Percentiles rank a stretch among this genome's conserved stretches.
These are phyloP conservation scores for Trichophyton benhamiae DNA, from an alignment of 2,329 filamentous ascomycete genomes.

Conservation along the genomic window DNA sequence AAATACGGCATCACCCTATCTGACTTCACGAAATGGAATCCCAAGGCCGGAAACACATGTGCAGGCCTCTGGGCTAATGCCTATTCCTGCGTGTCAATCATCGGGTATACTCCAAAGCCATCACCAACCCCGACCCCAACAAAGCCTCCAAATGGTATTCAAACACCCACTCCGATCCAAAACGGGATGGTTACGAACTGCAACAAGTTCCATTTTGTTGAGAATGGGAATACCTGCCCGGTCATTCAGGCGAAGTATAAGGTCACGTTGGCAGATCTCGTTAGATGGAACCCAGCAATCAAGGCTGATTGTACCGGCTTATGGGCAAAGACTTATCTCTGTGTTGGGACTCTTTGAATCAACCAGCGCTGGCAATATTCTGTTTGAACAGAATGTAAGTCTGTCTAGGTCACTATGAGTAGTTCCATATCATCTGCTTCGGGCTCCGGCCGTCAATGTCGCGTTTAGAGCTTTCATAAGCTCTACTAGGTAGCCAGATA, in stretches of 20 bases:
- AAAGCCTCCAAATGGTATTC: neutral
- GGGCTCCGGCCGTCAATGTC: too few species aligned
- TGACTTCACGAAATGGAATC: slow-evolving; percentile 18
- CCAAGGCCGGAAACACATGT: slow-evolving; percentile 15
- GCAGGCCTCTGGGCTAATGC: neutral
- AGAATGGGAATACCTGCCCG: neutral
- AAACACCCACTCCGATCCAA: neutral
- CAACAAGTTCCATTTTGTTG: neutral
- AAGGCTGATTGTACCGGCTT: neutral
- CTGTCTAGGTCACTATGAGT: too few species aligned
- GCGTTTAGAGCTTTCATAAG: too few species aligned
- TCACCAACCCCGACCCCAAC: neutral
- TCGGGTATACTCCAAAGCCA: neutral
- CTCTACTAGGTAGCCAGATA: too few species aligned
- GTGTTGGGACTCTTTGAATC: neutral
- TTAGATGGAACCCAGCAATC: neutral
- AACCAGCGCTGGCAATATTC: too few species aligned
- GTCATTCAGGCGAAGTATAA: neutral
- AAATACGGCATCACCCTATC: slow-evolving; percentile 11
- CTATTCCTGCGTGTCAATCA: neutral
- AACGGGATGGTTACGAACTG: neutral
- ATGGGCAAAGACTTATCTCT: neutral
- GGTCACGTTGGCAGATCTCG: neutral
- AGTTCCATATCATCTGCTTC: too few species aligned
- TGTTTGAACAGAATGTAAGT: too few species aligned